Conservation (phyloP, 1,284 basidiomycete genomes). For the Kalmanozyma brasiliensis region DNA sequence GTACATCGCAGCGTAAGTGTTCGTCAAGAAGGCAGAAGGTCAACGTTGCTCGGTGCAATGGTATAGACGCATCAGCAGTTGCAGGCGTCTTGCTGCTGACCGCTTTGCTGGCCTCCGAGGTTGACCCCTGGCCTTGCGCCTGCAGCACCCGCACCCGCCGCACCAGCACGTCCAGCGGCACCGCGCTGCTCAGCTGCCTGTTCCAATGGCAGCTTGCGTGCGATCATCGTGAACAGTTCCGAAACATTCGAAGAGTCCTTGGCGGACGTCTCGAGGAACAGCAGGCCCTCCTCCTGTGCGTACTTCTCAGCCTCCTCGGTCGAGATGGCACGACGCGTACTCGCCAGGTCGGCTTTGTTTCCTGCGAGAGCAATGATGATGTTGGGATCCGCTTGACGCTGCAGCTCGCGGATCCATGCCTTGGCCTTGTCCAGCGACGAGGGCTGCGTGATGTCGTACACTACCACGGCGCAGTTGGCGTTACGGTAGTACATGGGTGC, state of each 20-base stretch:
- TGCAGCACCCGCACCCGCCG: constrained; percentile 19
- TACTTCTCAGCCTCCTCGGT: constrained; percentile 79
- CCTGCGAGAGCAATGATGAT: constrained; percentile 86
- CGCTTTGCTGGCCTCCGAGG: constrained; percentile 44
- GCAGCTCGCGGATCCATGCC: constrained; percentile 94
- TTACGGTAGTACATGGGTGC: constrained; percentile 68
- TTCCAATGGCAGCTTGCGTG: constrained; percentile 64
- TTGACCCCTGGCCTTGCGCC: constrained; percentile 50
- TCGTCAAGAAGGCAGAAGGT: constrained; percentile 3
- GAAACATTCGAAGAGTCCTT: constrained; percentile 90
- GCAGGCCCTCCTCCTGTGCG: constrained; percentile 90
- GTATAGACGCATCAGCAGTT: constrained; percentile 37
- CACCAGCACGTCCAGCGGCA: constrained; percentile 35
- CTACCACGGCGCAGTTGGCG: constrained; percentile 66
- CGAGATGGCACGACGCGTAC: constrained; percentile 69
- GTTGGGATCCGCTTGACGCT: constrained; percentile 94
- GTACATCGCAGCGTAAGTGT: constrained; percentile 17
- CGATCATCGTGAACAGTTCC: constrained; percentile 72
- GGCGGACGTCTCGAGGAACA: constrained; percentile 96
- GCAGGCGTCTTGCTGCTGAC: constrained; percentile 51
- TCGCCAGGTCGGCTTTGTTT: constrained; percentile 88
- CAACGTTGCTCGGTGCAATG: background rate
- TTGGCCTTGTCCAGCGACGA: constrained; percentile 90
- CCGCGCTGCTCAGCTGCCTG: constrained; percentile 48
- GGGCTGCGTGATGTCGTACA: constrained; percentile 66